Evolutionary conservation across 148 eudicot genomes (phyloP), one percentile per base, ranked within the genome.

Genomic region (Mesembryanthemum crystallinum): DNA sequence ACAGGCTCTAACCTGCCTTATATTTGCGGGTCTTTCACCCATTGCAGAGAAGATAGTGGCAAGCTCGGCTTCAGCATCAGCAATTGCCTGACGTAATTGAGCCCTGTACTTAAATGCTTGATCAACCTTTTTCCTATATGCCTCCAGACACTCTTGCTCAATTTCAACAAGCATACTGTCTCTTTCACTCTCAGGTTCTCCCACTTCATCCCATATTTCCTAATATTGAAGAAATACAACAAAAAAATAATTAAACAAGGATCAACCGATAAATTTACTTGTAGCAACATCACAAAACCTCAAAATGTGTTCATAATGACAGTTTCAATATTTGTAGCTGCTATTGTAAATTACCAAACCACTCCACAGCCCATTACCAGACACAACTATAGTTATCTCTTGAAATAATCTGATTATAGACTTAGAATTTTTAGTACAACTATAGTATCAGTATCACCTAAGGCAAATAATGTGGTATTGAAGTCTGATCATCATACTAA

Each of bases 141-240:
- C 88, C 67, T 89, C 92, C 77, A 93, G 52, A 79, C 98, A 93
- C 74, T 93, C 88, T 84, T 79, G 77, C 85, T 93, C 92, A 61
- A 93, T 87, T 82, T 93, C 88, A 76, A 78, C 67, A 55, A 93
- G 85, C 91, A 93, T 88, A 52, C 77, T 83, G 51, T 91, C 94
- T 85, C 87, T 91, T 78, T 85, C 85, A 24, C 74, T 62, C 52
- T 84, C 90, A 47, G 85, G 70, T 79, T 91, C 96, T 18, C 98
- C 98, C 70, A 93, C 85, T 86, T 93, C 98, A 84, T 88, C 86
- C 98, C 98, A 91, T 83, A 93, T 89, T 87, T 85, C 88, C 98
- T 93, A 73, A 52, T 83, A 42, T 72, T n/a, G 57, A 60, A 30
- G 54, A 27, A 60, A 32, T 15, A 69, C 69, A 74, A 71, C 67